phyloP scores from a whole-genome alignment of 2,329 filamentous ascomycete species.

The Akanthomyces dipterigenus region DNA sequence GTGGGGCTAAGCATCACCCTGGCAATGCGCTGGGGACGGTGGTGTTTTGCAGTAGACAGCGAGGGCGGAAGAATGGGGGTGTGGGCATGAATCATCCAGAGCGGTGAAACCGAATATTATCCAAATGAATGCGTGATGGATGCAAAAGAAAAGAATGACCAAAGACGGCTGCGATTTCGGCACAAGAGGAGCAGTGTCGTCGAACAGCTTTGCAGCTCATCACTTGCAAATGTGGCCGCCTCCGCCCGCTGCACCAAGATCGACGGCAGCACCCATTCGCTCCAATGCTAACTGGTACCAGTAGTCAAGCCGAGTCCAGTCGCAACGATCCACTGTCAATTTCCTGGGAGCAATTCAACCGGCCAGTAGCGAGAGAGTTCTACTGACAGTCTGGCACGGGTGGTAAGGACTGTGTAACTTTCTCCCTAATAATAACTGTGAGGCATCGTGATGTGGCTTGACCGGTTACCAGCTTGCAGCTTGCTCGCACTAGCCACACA shows the following conservation, averaged over 20 bases:
- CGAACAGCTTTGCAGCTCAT: background rate
- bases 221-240: background rate
- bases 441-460: constrained; percentile 1
- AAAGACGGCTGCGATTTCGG: background rate
- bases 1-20: background rate
- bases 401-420: too few species aligned
- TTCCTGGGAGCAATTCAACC: background rate
- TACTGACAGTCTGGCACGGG: too few species aligned
- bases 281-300: background rate
- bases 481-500: background rate
- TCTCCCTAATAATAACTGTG: too few species aligned
- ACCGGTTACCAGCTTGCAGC: background rate
- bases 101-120: background rate
- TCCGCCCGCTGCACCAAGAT: constrained; percentile 5
- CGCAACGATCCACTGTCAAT: constrained; percentile 6
- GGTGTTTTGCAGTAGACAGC: background rate
- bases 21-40: background rate
- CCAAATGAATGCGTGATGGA: background rate
- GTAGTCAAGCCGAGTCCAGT: too few species aligned
- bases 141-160: background rate
- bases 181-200: background rate
- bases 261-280: background rate
- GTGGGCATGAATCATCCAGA: too few species aligned
- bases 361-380: too few species aligned
- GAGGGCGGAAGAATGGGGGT: background rate